Evolutionary conservation across 31 red algal species (phyloP).

Genomic region (Endocladia muricata): DNA sequence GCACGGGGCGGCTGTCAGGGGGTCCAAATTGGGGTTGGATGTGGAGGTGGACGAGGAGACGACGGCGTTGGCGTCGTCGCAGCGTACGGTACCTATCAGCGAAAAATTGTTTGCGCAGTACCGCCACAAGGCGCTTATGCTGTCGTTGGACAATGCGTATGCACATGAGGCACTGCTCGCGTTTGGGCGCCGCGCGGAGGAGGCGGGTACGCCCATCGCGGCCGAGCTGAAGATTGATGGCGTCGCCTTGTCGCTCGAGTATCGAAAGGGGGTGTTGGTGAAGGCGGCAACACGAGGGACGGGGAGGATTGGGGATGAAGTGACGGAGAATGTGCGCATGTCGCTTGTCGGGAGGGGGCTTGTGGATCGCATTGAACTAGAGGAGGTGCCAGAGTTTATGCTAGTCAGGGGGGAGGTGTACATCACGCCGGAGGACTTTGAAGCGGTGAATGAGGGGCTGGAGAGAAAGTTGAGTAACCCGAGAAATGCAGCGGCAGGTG

Average conservation of each 20-base stretch:
- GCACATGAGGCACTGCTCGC: constrained; percentile 32
- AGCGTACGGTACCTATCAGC: constrained; percentile 20
- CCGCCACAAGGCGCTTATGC: constrained; percentile 59
- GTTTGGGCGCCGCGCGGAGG: constrained; percentile 39
- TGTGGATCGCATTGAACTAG: constrained; percentile 37
- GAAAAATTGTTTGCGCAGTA: constrained; percentile 46
- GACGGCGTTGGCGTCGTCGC: constrained; percentile 23
- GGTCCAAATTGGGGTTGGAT: constrained; percentile 29
- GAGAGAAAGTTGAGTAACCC: constrained; percentile 55
- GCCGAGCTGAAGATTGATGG: constrained; percentile 88
- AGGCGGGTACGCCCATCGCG: not conserved
- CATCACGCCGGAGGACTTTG: constrained; percentile 57
- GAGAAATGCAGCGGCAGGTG: constrained; percentile 84
- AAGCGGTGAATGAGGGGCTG: constrained; percentile 34
- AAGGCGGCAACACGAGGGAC: constrained; percentile 70
- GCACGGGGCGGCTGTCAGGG: constrained; percentile 31
- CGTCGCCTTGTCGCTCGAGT: constrained; percentile 64
- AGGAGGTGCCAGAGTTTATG: constrained; percentile 13
- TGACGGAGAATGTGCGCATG: constrained; percentile 65
- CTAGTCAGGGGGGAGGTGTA: constrained; percentile 80
- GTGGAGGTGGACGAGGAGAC: constrained; percentile 16
- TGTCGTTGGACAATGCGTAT: constrained; percentile 74
- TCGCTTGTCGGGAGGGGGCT: constrained; percentile 47
- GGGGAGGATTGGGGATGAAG: constrained; percentile 69
- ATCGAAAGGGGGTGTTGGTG: constrained; percentile 43